phyloP scores from a whole-genome alignment of 768 basidiomycete species.

The Termitomyces eurrhizus region DNA sequence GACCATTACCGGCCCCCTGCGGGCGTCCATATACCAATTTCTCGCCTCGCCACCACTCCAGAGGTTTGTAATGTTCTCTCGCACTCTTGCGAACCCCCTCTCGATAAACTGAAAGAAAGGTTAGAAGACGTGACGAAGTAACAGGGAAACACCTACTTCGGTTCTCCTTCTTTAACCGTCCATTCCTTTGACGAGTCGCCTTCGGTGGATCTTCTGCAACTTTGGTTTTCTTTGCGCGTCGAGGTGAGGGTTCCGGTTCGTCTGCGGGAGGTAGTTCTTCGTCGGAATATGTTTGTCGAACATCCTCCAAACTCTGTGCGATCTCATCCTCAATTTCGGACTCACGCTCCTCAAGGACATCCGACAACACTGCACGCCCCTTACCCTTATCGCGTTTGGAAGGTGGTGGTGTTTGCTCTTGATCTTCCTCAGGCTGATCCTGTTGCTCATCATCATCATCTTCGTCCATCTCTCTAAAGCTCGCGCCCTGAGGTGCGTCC shows the following conservation, averaged over 20 bases:
- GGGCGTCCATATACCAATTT: slow-evolving; percentile 74
- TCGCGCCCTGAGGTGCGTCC: slow-evolving; percentile 29
- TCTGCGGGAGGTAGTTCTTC: slow-evolving; percentile 28
- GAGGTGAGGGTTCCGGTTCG: slow-evolving; percentile 24
- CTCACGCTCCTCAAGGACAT: slow-evolving; percentile 43
- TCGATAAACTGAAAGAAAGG: slow-evolving; percentile 25
- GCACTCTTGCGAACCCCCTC: slow-evolving; percentile 67
- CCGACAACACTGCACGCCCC: slow-evolving; percentile 13
- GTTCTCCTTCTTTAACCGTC: slow-evolving; percentile 38
- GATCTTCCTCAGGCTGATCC: slow-evolving; percentile 26
- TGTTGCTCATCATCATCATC: slow-evolving; percentile 42
- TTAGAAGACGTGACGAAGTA: background rate
- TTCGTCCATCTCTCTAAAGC: slow-evolving; percentile 46
- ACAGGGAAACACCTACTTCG: slow-evolving; percentile 23
- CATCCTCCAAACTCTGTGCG: slow-evolving; percentile 35
- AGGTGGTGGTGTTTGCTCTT: slow-evolving; percentile 23
- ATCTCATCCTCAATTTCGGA: slow-evolving; percentile 41
- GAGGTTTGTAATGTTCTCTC: slow-evolving; percentile 65
- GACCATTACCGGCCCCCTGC: slow-evolving; percentile 34
- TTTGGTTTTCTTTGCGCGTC: slow-evolving; percentile 34
- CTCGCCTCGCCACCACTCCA: slow-evolving; percentile 94
- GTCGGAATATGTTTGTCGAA: slow-evolving; percentile 26
- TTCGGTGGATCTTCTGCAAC: slow-evolving; percentile 20
- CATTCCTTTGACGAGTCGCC: slow-evolving; percentile 18
- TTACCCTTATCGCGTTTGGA: slow-evolving; percentile 16